Conservation (phyloP, 129 eudicot species). For the Arctium minus region DNA sequence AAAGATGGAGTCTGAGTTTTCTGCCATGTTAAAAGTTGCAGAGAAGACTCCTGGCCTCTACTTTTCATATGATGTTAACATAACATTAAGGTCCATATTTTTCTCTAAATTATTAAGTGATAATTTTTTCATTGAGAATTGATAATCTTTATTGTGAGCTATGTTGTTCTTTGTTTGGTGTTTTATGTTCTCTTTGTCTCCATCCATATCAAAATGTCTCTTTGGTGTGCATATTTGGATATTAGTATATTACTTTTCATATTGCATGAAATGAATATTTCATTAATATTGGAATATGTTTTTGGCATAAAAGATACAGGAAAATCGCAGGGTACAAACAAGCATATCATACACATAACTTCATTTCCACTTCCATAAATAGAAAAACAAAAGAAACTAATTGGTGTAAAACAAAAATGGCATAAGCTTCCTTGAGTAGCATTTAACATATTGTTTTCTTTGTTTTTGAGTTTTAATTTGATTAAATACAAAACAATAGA, state of each 20-base stretch:
- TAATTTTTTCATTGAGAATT: background rate
- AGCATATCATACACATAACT: background rate
- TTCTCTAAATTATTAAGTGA: constrained; percentile 1
- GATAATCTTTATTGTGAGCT: background rate
- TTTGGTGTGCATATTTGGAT: background rate
- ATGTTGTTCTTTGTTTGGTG: background rate
- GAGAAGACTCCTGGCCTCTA: constrained; percentile 79
- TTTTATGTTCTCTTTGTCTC: background rate
- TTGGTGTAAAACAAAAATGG: background rate
- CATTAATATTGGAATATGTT: background rate
- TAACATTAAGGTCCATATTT: constrained; percentile 72
- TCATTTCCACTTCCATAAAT: background rate
- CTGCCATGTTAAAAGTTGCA: constrained; percentile 64
- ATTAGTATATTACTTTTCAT: constrained; percentile 4
- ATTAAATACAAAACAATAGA: background rate
- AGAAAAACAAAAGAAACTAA: background rate
- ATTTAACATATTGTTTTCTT: background rate
- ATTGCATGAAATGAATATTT: background rate
- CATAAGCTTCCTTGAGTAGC: background rate
- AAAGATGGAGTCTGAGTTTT: constrained; percentile 82
- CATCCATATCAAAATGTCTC: background rate
- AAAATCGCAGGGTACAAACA: background rate
- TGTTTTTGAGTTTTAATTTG: background rate
- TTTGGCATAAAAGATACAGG: background rate
- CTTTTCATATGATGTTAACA: constrained; percentile 92